Evolutionary conservation across 805 yeast species (phyloP).

Genomic region (Myxozyma sirexii): DNA sequence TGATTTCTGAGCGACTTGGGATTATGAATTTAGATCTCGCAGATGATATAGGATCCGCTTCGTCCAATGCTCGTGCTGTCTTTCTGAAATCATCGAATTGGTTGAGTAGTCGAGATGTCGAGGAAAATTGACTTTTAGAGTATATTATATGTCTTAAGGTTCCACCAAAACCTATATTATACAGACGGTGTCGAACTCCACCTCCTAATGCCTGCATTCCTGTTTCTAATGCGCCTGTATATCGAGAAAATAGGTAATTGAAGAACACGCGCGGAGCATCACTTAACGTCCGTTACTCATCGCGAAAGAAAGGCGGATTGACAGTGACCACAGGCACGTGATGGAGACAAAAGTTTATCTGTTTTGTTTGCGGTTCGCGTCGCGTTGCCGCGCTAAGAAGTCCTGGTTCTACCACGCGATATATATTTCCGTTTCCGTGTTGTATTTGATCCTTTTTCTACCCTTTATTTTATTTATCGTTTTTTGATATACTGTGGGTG

Average conservation of each 20-base stretch:
- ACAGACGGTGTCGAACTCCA: neutral
- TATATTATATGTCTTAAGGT: neutral
- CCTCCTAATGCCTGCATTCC: neutral
- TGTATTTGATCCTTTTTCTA: no score
- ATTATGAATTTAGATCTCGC: slow-evolving; percentile 27
- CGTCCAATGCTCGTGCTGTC: slow-evolving; percentile 27
- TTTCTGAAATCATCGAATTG: neutral
- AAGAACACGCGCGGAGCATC: neutral
- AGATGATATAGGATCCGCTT: slow-evolving; percentile 20
- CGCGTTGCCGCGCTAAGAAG: slow-evolving; percentile 2
- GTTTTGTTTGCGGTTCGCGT: slow-evolving; percentile 7
- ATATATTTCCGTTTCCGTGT: no score
- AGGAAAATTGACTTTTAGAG: neutral
- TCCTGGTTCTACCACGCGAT: neutral
- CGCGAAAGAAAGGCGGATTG: neutral
- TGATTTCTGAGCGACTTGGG: slow-evolving; percentile 31
- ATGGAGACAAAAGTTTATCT: neutral
- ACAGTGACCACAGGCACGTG: neutral
- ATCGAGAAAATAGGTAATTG: neutral
- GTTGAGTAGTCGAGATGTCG: neutral
- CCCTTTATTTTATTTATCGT: no score
- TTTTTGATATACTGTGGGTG: no score
- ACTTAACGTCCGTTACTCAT: neutral
- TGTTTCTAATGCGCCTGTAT: no score
- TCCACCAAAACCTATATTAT: neutral